Percentiles rank a stretch among this genome's conserved stretches.
phyloP scores from a whole-genome alignment of 108 stramenopile species.

The Cyclotella choctawhatcheeana region DNA sequence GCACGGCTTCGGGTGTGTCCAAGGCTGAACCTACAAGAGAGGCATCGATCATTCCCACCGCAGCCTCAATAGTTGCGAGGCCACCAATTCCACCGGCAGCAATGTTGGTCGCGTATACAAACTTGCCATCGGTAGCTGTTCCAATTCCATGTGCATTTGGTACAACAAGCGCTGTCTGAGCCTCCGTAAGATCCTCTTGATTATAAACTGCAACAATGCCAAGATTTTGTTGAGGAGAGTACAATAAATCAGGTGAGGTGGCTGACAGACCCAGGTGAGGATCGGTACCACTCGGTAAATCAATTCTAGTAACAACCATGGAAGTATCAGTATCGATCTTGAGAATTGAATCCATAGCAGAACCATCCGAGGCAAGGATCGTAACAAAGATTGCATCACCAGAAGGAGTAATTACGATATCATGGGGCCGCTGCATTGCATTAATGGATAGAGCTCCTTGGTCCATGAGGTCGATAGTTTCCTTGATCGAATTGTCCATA shows the following conservation, averaged over 20 bases:
- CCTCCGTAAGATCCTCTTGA: neutral
- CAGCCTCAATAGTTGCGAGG: neutral
- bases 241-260: neutral
- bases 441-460: neutral
- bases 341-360: neutral
- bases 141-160: conserved; percentile 7
- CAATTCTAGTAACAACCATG: neutral
- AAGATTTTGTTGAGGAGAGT: conserved; percentile 10
- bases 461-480: neutral
- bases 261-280: neutral
- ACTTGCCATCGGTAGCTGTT: neutral
- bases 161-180: neutral
- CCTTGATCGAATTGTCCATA: neutral
- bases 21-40: neutral
- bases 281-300: neutral
- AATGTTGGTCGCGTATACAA: neutral
- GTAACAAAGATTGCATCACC: conserved; percentile 5
- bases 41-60: neutral
- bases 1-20: neutral
- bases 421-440: neutral
- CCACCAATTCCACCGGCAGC: neutral
- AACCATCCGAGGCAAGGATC: neutral
- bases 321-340: conserved; percentile 2
- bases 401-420: conserved; percentile 10
- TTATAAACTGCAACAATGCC: conserved; percentile 3